phyloP scores from a whole-genome alignment of 164 flowering plant genomes.

The Paratinospora sagittata region DNA sequence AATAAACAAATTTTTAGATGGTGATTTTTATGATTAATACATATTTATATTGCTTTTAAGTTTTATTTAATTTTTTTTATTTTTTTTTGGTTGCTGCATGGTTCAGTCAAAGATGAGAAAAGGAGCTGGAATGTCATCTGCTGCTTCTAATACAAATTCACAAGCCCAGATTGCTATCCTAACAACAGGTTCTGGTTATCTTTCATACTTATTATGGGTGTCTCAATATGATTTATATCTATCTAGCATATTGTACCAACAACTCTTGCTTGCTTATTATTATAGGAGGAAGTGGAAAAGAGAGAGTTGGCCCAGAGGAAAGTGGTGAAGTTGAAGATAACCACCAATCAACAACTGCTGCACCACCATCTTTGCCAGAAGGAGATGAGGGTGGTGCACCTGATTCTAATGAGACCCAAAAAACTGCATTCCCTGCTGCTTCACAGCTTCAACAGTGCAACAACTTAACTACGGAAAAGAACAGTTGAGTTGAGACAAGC shows the following conservation, averaged over 20 bases:
- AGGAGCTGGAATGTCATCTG: slow-evolving; percentile 41
- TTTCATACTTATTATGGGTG: not conserved
- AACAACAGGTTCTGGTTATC: slow-evolving; percentile 28
- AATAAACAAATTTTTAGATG: too few species aligned
- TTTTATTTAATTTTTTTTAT: too few species aligned
- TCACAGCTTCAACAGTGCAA: slow-evolving; percentile 41
- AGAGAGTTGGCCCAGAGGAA: slow-evolving; percentile 32
- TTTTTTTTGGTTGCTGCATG: slow-evolving; percentile 5
- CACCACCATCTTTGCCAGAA: slow-evolving; percentile 23
- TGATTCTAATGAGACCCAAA: slow-evolving; percentile 24
- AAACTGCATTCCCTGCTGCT: slow-evolving; percentile 21
- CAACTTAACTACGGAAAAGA: slow-evolving; percentile 27
- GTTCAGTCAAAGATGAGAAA: slow-evolving; percentile 64
- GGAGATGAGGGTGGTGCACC: slow-evolving; percentile 14
- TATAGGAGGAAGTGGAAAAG: slow-evolving; percentile 45
- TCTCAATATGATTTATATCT: not conserved
- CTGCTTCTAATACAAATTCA: slow-evolving; percentile 28
- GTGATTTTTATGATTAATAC: too few species aligned
- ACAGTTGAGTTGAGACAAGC: slow-evolving; percentile 8
- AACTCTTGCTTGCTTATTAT: not conserved
- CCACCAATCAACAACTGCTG: slow-evolving; percentile 9
- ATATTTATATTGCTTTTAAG: too few species aligned
- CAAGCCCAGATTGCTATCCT: slow-evolving; percentile 23
- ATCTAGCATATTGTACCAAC: too few species aligned
- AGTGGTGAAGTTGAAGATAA: slow-evolving; percentile 33